Evolutionary conservation across 208 protist genomes (phyloP).

Genomic region (Trypanosoma scelopori): DNA sequence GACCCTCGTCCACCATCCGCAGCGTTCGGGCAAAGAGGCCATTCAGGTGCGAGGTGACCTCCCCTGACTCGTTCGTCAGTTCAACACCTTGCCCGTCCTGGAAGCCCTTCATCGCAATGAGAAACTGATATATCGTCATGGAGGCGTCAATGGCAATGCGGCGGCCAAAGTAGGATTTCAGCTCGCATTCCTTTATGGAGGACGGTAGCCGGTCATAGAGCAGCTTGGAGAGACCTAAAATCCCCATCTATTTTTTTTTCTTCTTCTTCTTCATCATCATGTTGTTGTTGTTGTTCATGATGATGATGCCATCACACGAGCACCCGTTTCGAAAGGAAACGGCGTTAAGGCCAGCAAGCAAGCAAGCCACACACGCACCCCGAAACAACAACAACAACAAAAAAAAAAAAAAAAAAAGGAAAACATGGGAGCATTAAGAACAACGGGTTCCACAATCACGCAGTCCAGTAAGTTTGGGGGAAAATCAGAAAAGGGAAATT

Average conservation of each 20-base stretch:
- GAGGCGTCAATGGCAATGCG: slow-evolving; percentile 99
- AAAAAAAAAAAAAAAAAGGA: too few relatives aligned
- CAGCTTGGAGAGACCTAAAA: slow-evolving; percentile 96
- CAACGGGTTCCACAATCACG: too few relatives aligned
- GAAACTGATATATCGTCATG: slow-evolving; percentile 99
- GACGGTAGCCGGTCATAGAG: slow-evolving; percentile 93
- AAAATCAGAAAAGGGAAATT: too few relatives aligned
- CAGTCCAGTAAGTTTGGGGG: too few relatives aligned
- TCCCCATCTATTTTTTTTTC: slow-evolving; percentile 88
- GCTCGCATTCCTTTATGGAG: slow-evolving; percentile 90
- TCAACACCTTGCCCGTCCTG: slow-evolving; percentile 86
- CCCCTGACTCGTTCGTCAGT: slow-evolving; percentile 96
- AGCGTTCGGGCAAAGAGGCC: slow-evolving; percentile 98
- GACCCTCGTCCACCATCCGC: slow-evolving; percentile 97
- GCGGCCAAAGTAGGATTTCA: slow-evolving; percentile 98
- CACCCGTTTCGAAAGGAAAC: too few relatives aligned
- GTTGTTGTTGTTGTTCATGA: not conserved
- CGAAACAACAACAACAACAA: too few relatives aligned
- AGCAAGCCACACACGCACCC: too few relatives aligned
- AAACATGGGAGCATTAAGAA: too few relatives aligned
- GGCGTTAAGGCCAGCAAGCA: too few relatives aligned
- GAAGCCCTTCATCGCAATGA: slow-evolving; percentile 95
- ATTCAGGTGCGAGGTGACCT: slow-evolving; percentile 97
- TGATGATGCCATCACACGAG: too few relatives aligned
- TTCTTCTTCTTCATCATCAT: not conserved